Base-by-base conservation (phyloP, 1,139 yeast genomes). In the Pichia sp. region DNA sequence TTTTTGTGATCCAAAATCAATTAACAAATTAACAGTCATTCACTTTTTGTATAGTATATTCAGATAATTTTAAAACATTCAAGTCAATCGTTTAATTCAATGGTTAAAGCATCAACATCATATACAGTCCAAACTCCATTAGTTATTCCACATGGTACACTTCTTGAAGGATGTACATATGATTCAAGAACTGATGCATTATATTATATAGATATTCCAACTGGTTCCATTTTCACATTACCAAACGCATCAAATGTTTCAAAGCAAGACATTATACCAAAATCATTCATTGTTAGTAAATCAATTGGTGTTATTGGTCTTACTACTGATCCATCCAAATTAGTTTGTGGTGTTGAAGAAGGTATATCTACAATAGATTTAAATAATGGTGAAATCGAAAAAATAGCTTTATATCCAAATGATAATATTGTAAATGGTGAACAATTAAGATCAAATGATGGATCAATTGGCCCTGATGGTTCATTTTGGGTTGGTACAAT, bases 401-500 rank as follows among this genome's bases (percentile, higher is more conserved):
- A 73, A 54, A 61, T 77, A 38, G 63, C 71, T 40, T 58, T 66
- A 43, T 83, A 75, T 58, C 78, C 83, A 4, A 50, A 64, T 44
- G 58, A 59, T 30, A 63, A 64, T 29, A 43, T 53, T 26, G 46
- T 45, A 8, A 43, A 53, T 10, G 63, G 59, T 2, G 54, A 55
- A 25, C 67, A 74, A 39, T 65, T 82, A 58, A 71, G 94, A 59
- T 80, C 89, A 26, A 85, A 85, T 58, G 94, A 85, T 60, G 92
- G 90, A 0, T 76, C 78, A 44, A 73, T 84, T 43, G 85, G 83
- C 48, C 83, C 84, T 1, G 70, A 78, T 65, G 90, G 92, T 0
- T 73, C 80, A 54, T 72, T 84, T 47, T 82, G 85, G 78, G 74
- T 83, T 47, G 92, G 92, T 2, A 72, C 85, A n/a, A 84, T 85